Percentiles rank a stretch among this genome's conserved stretches.
phyloP scores from a whole-genome alignment of 805 yeast genomes.

The Wickerhamiella occidentalis region DNA sequence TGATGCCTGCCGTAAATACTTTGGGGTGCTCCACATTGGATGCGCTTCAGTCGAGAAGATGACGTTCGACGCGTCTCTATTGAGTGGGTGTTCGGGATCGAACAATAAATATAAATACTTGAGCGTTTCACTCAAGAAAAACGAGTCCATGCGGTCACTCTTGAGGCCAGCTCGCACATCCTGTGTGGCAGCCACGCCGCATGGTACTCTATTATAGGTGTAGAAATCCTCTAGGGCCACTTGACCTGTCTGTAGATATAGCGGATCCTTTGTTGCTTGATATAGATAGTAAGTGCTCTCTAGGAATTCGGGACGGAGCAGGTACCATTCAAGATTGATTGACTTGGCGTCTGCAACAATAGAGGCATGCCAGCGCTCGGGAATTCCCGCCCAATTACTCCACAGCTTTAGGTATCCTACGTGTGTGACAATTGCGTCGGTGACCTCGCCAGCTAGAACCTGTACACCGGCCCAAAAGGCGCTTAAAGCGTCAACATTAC shows the following conservation, averaged over 20 bases:
- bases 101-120: conserved; percentile 73
- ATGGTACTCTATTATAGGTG: conserved; percentile 40
- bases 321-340: conserved; percentile 74
- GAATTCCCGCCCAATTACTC: conserved; percentile 68
- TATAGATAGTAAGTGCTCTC: conserved; percentile 80
- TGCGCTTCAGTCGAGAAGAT: conserved; percentile 85
- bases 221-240: conserved; percentile 46
- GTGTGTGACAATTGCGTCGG: conserved; percentile 53
- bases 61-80: conserved; percentile 31
- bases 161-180: conserved; percentile 49
- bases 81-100: conserved; percentile 49
- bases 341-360: conserved; percentile 18
- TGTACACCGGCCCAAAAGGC: conserved; percentile 86
- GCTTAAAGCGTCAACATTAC: conserved; percentile 76
- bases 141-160: conserved; percentile 84
- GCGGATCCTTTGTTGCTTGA: conserved; percentile 75
- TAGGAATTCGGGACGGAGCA: conserved; percentile 80
- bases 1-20: not conserved
- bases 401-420: conserved; percentile 58
- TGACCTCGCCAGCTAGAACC: conserved; percentile 62
- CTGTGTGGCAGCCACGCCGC: conserved; percentile 74
- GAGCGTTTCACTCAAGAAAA: conserved; percentile 75
- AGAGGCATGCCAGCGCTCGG: conserved; percentile 73
- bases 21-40: conserved; percentile 56
- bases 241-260: conserved; percentile 65